These are phyloP conservation scores for Blastobotrys buckinghamii DNA, from an alignment of 1,139 yeast genomes.

Conservation along the genomic window DNA sequence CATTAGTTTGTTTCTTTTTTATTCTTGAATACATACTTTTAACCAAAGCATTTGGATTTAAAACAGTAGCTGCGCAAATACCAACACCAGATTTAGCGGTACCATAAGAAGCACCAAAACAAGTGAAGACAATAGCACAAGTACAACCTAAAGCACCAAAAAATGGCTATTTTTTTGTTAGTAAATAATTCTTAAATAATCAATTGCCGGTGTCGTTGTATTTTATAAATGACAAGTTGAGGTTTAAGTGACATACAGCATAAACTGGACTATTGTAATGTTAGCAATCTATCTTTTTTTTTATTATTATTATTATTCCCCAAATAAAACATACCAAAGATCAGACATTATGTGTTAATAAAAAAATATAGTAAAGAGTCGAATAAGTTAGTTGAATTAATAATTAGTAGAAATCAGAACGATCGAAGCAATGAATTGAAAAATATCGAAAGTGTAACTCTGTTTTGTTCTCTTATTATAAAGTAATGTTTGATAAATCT, in stretches of 20 bases:
- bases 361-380: too few relatives aligned
- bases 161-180: conserved; percentile 49
- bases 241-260: conserved; percentile 41
- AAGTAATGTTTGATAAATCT: too few relatives aligned
- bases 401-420: not conserved
- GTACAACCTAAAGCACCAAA: conserved; percentile 99
- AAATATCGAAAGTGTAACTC: not conserved
- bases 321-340: conserved; percentile 32
- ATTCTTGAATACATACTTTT: conserved; percentile 24
- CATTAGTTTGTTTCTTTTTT: conserved; percentile 13
- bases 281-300: not conserved
- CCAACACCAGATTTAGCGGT: conserved; percentile 99
- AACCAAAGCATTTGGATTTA: conserved; percentile 93
- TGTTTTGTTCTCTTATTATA: too few relatives aligned
- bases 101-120: conserved; percentile 98
- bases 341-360: conserved; percentile 28
- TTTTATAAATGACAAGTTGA: too few relatives aligned
- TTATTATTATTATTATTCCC: not conserved
- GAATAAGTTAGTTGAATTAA: not conserved
- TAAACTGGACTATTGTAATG: conserved; percentile 54
- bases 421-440: not conserved
- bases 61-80: conserved; percentile 96
- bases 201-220: too few relatives aligned
- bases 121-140: conserved; percentile 96
- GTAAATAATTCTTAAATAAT: conserved; percentile 2